Percentiles rank a stretch among this genome's conserved stretches.
Conservation (phyloP, 192 early-diverging fungal genomes). For the Dissophora globulifera region DNA sequence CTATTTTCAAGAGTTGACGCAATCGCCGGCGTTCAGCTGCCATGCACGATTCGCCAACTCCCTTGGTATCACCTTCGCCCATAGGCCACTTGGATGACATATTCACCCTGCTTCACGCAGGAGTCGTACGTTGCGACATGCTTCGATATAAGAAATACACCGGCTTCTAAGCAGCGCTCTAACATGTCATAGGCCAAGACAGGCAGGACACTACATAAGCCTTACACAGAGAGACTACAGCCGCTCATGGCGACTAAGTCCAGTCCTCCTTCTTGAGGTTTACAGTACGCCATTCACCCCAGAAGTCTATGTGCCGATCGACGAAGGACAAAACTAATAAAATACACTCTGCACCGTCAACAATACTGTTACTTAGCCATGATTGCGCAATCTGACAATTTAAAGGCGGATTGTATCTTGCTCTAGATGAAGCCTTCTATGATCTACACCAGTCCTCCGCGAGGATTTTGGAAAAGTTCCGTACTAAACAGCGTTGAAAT, state of each 20-base stretch:
- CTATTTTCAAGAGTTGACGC: slow-evolving; percentile 26
- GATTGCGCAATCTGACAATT: slow-evolving; percentile 44
- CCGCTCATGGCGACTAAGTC: slow-evolving; percentile 35
- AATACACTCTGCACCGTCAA: slow-evolving; percentile 59
- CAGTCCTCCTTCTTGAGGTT: slow-evolving; percentile 15
- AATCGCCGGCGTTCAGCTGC: slow-evolving; percentile 28
- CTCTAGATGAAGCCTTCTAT: neutral
- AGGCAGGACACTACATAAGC: too few relatives aligned
- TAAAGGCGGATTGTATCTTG: slow-evolving; percentile 56
- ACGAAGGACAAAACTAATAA: slow-evolving; percentile 11
- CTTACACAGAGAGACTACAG: slow-evolving; percentile 11
- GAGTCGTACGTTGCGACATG: slow-evolving; percentile 37
- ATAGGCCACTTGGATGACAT: slow-evolving; percentile 42
- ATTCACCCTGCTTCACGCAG: slow-evolving; percentile 13
- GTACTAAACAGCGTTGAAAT: slow-evolving; percentile 42
- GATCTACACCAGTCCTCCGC: slow-evolving; percentile 6
- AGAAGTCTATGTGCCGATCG: slow-evolving; percentile 11
- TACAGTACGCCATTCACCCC: slow-evolving; percentile 7
- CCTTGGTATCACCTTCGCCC: slow-evolving; percentile 23
- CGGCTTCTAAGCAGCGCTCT: too few relatives aligned
- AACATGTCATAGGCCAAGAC: too few relatives aligned
- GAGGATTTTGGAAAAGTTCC: neutral
- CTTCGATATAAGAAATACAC: too few relatives aligned
- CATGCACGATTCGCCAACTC: slow-evolving; percentile 45
- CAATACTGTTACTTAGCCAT: slow-evolving; percentile 58